Conservation (phyloP, 2,329 filamentous ascomycete species). For the Colletotrichum lini region DNA sequence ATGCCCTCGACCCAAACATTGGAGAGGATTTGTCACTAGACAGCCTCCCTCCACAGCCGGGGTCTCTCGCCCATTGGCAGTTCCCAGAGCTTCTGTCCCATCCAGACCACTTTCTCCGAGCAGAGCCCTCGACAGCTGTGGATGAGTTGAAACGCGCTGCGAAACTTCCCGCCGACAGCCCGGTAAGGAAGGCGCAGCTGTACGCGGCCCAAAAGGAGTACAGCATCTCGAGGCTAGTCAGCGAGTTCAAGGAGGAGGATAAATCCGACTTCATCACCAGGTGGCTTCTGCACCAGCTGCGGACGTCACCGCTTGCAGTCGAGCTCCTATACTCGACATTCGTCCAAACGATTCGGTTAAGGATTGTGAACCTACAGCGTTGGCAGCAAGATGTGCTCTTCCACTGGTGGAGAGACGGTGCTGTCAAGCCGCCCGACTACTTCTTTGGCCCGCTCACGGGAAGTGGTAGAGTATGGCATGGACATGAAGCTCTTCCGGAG, state of each 20-base stretch:
- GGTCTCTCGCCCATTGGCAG: conserved; percentile 54
- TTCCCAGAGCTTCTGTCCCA: conserved; percentile 65
- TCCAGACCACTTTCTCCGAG: conserved; percentile 60
- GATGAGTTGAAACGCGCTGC: conserved; percentile 57
- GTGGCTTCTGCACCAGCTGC: conserved; percentile 68
- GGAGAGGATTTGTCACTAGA: conserved; percentile 61
- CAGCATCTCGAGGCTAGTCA: conserved; percentile 61
- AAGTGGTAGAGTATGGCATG: conserved; percentile 19
- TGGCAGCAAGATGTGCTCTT: conserved; percentile 57
- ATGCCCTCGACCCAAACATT: conserved; percentile 55
- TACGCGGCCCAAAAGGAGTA: conserved; percentile 63
- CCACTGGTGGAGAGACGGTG: conserved; percentile 54
- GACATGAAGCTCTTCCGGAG: neutral
- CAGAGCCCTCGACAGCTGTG: conserved; percentile 56
- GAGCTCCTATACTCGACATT: conserved; percentile 59
- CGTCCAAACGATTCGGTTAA: conserved; percentile 49
- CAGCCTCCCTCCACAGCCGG: conserved; percentile 46
- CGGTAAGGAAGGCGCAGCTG: conserved; percentile 53
- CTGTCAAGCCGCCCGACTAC: conserved; percentile 29
- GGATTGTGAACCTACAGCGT: conserved; percentile 51
- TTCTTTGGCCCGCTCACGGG: conserved; percentile 31
- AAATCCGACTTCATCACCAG: conserved; percentile 64
- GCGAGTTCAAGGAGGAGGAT: conserved; percentile 52
- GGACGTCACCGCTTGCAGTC: conserved; percentile 61
- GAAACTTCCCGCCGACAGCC: conserved; percentile 53